Conservation (phyloP, 2,329 filamentous ascomycete species). For the Cryphonectria nitschkei region DNA sequence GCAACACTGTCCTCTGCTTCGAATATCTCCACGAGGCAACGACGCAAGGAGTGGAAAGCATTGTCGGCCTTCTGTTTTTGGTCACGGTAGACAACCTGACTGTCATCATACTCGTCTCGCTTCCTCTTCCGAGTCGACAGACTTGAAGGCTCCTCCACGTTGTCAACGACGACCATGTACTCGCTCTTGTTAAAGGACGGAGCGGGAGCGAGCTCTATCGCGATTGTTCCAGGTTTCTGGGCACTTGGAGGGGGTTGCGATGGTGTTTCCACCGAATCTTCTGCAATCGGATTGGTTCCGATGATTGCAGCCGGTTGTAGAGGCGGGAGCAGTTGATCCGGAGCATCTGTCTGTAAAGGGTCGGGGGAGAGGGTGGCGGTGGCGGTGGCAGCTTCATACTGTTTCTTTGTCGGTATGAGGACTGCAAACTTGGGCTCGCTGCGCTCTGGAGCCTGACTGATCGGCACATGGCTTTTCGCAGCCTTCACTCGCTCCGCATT, state of each 20-base stretch:
- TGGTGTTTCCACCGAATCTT: conserved; percentile 3
- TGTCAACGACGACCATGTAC: conserved; percentile 52
- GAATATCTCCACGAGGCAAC: conserved; percentile 72
- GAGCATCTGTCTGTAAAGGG: background rate
- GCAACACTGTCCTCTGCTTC: conserved; percentile 73
- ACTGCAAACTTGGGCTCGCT: conserved; percentile 51
- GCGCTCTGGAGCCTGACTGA: conserved; percentile 39
- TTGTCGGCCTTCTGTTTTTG: conserved; percentile 81
- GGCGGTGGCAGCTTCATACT: conserved; percentile 32
- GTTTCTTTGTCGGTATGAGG: conserved; percentile 49
- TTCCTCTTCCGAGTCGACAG: conserved; percentile 60
- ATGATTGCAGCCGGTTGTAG: conserved; percentile 33
- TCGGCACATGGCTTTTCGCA: conserved; percentile 28
- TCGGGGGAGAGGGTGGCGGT: conserved; percentile 5
- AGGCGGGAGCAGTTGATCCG: conserved; percentile 36
- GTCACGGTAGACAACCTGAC: conserved; percentile 67
- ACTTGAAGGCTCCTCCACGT: conserved; percentile 50
- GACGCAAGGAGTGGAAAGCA: conserved; percentile 71
- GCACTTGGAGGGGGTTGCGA: conserved; percentile 28
- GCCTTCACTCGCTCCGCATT: background rate
- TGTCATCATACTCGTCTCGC: conserved; percentile 51
- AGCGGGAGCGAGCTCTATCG: conserved; percentile 51
- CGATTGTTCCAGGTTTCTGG: conserved; percentile 40
- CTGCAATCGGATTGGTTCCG: conserved; percentile 5
- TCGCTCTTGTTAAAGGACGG: conserved; percentile 55